A percentile compares a stretch with the other conserved stretches of the same genome.
These are phyloP conservation scores for Pogostemon cablin DNA, from an alignment of 257 asterid genomes.

Conservation along the genomic window DNA sequence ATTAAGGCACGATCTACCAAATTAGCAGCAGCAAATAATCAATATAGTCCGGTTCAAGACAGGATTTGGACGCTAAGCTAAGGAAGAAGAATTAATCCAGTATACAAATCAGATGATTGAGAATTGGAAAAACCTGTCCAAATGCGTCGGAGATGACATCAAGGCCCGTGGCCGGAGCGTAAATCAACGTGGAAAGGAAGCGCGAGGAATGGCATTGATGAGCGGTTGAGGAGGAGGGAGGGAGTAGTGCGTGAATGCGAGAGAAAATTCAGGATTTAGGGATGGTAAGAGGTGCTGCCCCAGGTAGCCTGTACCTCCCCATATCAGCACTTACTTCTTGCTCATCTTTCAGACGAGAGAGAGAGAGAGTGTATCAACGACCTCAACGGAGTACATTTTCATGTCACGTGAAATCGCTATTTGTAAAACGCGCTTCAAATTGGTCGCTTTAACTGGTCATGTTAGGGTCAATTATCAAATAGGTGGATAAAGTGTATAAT, in stretches of 20 bases:
- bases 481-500: too few species aligned
- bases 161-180: slow-evolving; percentile 64
- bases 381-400: too few species aligned
- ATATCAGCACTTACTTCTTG: slow-evolving; percentile 60
- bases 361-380: neutral
- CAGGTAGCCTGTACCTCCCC: slow-evolving; percentile 94
- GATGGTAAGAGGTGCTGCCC: slow-evolving; percentile 87
- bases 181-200: slow-evolving; percentile 70
- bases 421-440: too few species aligned
- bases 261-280: slow-evolving; percentile 34
- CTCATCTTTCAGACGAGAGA: slow-evolving; percentile 25
- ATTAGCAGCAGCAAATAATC: neutral
- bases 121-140: slow-evolving; percentile 61
- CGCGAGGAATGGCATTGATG: slow-evolving; percentile 62
- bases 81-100: neutral
- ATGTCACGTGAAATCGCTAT: too few species aligned
- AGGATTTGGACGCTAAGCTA: slow-evolving; percentile 1
- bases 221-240: slow-evolving; percentile 66
- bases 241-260: slow-evolving; percentile 71
- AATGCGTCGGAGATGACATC: slow-evolving; percentile 52
- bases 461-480: too few species aligned
- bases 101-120: neutral
- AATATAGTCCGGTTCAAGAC: neutral
- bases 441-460: too few species aligned
- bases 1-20: slow-evolving; percentile 7